Evolutionary conservation across 176 grass and related monocot species (phyloP).

Genomic region (Neostapfia colusana): DNA sequence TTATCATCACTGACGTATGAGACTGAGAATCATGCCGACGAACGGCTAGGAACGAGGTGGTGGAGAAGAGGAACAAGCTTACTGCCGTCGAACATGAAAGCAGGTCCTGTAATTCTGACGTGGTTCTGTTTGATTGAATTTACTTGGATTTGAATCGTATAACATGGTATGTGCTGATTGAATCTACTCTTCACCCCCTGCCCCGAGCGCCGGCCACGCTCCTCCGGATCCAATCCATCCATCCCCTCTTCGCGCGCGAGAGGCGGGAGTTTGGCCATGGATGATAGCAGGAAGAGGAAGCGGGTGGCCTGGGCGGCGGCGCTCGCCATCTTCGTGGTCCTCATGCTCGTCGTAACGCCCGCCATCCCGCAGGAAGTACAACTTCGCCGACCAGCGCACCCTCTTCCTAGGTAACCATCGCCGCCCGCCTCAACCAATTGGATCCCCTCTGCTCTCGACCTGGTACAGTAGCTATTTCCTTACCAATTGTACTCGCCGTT

Average conservation of each 20-base stretch:
- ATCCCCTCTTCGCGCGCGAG: background rate
- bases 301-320: slow-evolving; percentile 63
- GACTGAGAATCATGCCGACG: no score
- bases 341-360: slow-evolving; percentile 91
- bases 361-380: slow-evolving; percentile 89
- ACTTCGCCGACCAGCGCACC: slow-evolving; percentile 83
- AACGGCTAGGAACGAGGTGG: no score
- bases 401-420: slow-evolving; percentile 63
- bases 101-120: no score
- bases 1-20: no score
- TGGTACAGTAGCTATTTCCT: background rate
- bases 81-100: no score
- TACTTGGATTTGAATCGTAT: no score
- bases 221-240: slow-evolving; percentile 13
- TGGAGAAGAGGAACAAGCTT: no score
- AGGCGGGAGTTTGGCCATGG: slow-evolving; percentile 41
- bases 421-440: background rate
- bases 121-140: no score
- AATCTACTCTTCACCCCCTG: no score
- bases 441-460: no score
- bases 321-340: slow-evolving; percentile 64
- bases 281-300: slow-evolving; percentile 35
- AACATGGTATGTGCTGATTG: no score
- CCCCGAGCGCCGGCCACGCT: background rate
- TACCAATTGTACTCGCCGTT: background rate